These are phyloP conservation scores for Ascodesmis nigricans DNA, from an alignment of 495 filamentous ascomycete genomes.

Conservation along the genomic window DNA sequence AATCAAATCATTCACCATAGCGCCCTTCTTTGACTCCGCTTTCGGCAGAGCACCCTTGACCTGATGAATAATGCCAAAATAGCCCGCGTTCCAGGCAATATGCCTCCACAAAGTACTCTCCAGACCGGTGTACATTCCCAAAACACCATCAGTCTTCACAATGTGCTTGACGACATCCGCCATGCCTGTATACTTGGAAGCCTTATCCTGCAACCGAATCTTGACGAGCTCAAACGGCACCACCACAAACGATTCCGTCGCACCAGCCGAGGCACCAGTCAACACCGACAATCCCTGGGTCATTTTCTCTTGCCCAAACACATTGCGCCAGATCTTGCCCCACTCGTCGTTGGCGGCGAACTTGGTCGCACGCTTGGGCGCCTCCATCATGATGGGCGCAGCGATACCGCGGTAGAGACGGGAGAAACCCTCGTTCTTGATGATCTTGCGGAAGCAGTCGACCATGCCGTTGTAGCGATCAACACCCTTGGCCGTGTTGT, in stretches of 20 bases:
- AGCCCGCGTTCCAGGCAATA: conserved; percentile 89
- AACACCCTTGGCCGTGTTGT: conserved; percentile 16
- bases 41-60: conserved; percentile 63
- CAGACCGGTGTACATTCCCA: conserved; percentile 89
- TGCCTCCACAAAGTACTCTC: conserved; percentile 95
- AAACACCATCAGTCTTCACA: conserved; percentile 54
- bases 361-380: conserved; percentile 90
- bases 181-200: conserved; percentile 87
- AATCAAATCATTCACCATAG: conserved; percentile 69
- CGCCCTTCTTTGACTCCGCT: conserved; percentile 51
- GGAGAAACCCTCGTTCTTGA: conserved; percentile 76
- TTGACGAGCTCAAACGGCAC: conserved; percentile 90
- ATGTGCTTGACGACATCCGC: conserved; percentile 79
- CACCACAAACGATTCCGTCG: conserved; percentile 86
- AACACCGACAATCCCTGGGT: conserved; percentile 72
- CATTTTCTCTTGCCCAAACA: conserved; percentile 68
- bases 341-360: conserved; percentile 98
- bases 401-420: conserved; percentile 87
- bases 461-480: conserved; percentile 87
- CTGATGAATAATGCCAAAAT: conserved; percentile 97
- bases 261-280: conserved; percentile 83
- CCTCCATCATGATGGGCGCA: conserved; percentile 95
- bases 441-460: conserved; percentile 91
- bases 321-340: conserved; percentile 70
- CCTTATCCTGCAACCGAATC: conserved; percentile 88